These are phyloP conservation scores for Ophiostoma quercus DNA, from an alignment of 2,329 filamentous ascomycete species.

Conservation along the genomic window DNA sequence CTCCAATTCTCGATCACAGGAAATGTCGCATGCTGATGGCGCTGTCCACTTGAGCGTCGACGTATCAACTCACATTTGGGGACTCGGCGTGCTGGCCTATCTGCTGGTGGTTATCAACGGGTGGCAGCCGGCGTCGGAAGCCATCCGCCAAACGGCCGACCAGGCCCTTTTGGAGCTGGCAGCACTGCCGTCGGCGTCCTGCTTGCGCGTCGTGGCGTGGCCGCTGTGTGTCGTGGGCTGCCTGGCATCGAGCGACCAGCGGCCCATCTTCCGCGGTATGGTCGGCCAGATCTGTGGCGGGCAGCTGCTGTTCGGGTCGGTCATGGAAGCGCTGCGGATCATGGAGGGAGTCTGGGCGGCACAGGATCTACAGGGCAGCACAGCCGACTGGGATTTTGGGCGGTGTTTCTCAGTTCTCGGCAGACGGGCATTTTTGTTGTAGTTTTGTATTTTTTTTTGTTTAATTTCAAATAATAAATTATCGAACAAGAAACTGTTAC, in stretches of 20 bases:
- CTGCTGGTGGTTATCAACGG: slow-evolving; percentile 46
- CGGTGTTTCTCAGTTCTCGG: slow-evolving; percentile 36
- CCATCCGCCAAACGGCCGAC: slow-evolving; percentile 26
- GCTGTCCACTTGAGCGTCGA: slow-evolving; percentile 14
- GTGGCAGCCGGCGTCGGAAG: slow-evolving; percentile 36
- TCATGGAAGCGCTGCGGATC: slow-evolving; percentile 41
- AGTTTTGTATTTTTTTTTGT: background rate
- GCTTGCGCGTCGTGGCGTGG: slow-evolving; percentile 36
- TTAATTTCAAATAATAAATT: background rate
- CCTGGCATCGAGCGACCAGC: slow-evolving; percentile 36
- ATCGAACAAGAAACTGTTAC: background rate
- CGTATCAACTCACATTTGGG: slow-evolving; percentile 40
- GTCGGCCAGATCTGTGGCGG: slow-evolving; percentile 40
- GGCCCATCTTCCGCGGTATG: slow-evolving; percentile 37
- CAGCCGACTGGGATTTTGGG: slow-evolving; percentile 41
- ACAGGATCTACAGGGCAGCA: slow-evolving; percentile 29
- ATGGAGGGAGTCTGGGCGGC: slow-evolving; percentile 46
- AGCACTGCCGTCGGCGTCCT: slow-evolving; percentile 30
- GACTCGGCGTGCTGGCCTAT: slow-evolving; percentile 45
- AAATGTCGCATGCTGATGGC: background rate
- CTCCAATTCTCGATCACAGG: background rate
- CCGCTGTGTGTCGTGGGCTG: slow-evolving; percentile 37
- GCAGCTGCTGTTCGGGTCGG: slow-evolving; percentile 43
- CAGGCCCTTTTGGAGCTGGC: slow-evolving; percentile 25
- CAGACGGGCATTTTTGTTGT: slow-evolving; percentile 30